A percentile compares a stretch with the other conserved stretches of the same genome.
Conservation (phyloP, 2,329 filamentous ascomycete genomes). For the Sporothrix dimorphospora region DNA sequence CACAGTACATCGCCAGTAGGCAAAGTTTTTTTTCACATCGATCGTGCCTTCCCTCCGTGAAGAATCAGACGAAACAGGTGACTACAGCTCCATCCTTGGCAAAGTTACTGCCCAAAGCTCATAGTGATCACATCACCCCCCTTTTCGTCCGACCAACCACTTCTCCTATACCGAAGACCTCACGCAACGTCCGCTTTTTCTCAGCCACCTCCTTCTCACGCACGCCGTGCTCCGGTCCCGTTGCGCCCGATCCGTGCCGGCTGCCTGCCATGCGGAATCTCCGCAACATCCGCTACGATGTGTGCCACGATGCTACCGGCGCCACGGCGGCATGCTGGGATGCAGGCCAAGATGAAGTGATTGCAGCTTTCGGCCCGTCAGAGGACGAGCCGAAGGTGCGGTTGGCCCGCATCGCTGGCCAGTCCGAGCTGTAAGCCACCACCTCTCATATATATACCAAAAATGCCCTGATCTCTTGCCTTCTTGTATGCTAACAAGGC, state of each 20-base stretch:
- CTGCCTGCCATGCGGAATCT: slow-evolving; percentile 76
- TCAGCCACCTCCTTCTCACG: neutral
- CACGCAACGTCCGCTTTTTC: no score
- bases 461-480: no score
- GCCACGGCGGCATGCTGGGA: slow-evolving; percentile 87
- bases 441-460: neutral
- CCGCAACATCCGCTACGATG: slow-evolving; percentile 71
- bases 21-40: slow-evolving; percentile 30
- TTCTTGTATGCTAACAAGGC: neutral
- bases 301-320: slow-evolving; percentile 62
- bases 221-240: slow-evolving; percentile 7
- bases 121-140: neutral
- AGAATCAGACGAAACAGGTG: neutral
- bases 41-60: slow-evolving; percentile 16
- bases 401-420: slow-evolving; percentile 58
- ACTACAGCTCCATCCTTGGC: slow-evolving; percentile 9
- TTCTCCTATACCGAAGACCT: neutral
- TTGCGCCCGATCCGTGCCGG: neutral
- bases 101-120: neutral
- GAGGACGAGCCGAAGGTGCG: slow-evolving; percentile 71
- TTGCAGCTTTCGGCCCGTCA: slow-evolving; percentile 84
- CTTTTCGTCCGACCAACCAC: neutral
- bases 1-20: slow-evolving; percentile 24
- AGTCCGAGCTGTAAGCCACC: slow-evolving; percentile 17
- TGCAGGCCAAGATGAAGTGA: slow-evolving; percentile 71